These are phyloP conservation scores for Clathrus columnatus DNA, from an alignment of 768 basidiomycete species.

Conservation along the genomic window DNA sequence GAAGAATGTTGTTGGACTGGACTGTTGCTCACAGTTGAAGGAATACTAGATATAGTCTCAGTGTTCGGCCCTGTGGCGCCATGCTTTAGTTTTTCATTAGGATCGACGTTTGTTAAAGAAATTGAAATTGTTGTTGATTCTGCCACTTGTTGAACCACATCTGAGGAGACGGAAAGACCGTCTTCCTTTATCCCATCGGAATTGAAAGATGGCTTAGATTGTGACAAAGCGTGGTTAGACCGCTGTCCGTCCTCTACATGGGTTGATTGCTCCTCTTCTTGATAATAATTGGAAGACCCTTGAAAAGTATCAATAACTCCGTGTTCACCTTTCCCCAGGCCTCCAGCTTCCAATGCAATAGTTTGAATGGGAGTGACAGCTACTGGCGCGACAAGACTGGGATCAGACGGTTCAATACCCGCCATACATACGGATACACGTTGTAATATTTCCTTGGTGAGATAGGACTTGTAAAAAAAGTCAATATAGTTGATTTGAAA, in stretches of 20 bases:
- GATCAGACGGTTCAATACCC: conserved; percentile 6
- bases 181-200: background rate
- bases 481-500: no score
- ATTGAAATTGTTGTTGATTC: background rate
- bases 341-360: background rate
- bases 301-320: background rate
- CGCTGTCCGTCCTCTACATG: background rate
- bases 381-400: conserved; percentile 5
- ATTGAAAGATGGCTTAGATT: background rate
- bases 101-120: background rate
- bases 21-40: background rate
- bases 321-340: background rate
- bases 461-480: no score
- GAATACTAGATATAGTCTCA: background rate
- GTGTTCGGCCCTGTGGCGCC: background rate
- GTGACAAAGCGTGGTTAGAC: conserved; percentile 1
- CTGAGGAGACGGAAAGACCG: background rate
- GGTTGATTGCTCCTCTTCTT: background rate
- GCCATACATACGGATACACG: conserved; percentile 10
- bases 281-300: background rate
- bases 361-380: conserved; percentile 4
- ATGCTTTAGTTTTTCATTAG: background rate
- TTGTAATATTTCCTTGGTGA: no score
- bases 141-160: background rate
- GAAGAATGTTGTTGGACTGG: background rate